phyloP scores from a whole-genome alignment of 2,329 filamentous ascomycete species.

The Didymella segeticola region DNA sequence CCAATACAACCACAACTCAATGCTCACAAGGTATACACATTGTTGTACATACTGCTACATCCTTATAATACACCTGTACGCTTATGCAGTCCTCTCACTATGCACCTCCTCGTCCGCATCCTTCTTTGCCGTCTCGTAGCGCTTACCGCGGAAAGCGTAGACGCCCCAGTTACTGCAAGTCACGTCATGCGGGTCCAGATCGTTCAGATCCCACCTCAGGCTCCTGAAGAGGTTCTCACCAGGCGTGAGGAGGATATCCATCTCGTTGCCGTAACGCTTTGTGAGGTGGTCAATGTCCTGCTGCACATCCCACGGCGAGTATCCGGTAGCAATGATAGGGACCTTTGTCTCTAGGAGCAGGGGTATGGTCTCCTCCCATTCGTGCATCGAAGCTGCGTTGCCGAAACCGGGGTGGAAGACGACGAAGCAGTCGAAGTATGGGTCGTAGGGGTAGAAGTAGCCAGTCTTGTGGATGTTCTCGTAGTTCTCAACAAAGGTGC shows the following conservation, averaged over 20 bases:
- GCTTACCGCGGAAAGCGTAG: slow-evolving; percentile 97
- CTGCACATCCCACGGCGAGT: slow-evolving; percentile 94
- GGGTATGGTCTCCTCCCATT: slow-evolving; percentile 92
- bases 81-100: slow-evolving; percentile 41
- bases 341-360: slow-evolving; percentile 93
- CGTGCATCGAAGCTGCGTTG: slow-evolving; percentile 89
- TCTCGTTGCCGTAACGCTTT: slow-evolving; percentile 85
- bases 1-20: too few species aligned
- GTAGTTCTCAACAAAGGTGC: slow-evolving; percentile 97
- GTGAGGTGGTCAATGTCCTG: slow-evolving; percentile 90
- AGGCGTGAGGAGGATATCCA: slow-evolving; percentile 88
- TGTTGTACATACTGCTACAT: slow-evolving; percentile 26
- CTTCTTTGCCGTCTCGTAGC: slow-evolving; percentile 74
- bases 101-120: slow-evolving; percentile 49
- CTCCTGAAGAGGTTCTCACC: slow-evolving; percentile 95
- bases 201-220: slow-evolving; percentile 95
- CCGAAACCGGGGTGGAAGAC: slow-evolving; percentile 96
- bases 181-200: slow-evolving; percentile 90
- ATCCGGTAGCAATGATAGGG: slow-evolving; percentile 92
- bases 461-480: slow-evolving; percentile 93
- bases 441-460: slow-evolving; percentile 92
- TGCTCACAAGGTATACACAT: background rate
- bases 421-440: slow-evolving; percentile 97
- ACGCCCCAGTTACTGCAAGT: slow-evolving; percentile 97
- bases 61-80: slow-evolving; percentile 5